Evolutionary conservation across 345 rosid species (phyloP).

Genomic region (Dipteronia dyeriana): DNA sequence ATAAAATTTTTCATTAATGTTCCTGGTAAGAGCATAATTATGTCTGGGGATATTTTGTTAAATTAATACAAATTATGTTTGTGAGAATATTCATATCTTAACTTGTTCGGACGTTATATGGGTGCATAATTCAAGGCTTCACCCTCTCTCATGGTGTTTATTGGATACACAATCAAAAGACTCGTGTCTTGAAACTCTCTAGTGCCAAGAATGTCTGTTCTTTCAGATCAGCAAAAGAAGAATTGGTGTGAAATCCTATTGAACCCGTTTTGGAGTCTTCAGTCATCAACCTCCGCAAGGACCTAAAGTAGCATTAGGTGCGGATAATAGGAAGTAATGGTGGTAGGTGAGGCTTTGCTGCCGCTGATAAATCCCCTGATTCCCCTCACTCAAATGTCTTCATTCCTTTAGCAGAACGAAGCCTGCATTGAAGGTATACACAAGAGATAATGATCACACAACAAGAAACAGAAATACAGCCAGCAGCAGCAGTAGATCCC

Average conservation of each 20-base stretch:
- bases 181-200: not conserved
- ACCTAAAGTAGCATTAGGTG: not conserved
- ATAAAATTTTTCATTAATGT: not conserved
- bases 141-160: not conserved
- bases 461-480: not conserved
- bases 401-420: not conserved
- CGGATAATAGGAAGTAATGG: not conserved
- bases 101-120: no score
- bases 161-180: not conserved
- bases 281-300: slow-evolving; percentile 2
- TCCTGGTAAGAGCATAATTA: not conserved
- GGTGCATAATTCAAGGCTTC: not conserved
- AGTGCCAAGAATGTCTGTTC: not conserved
- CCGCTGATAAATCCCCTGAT: slow-evolving; percentile 7
- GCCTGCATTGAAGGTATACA: not conserved
- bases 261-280: not conserved
- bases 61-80: not conserved
- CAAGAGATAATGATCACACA: not conserved
- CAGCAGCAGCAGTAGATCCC: not conserved
- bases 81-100: no score
- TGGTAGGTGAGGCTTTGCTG: not conserved
- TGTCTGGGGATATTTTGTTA: not conserved
- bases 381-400: not conserved
- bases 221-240: not conserved
- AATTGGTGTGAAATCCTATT: not conserved